Conservation (phyloP, 2,329 filamentous ascomycete genomes). For the Ophiobolus disseminans region DNA sequence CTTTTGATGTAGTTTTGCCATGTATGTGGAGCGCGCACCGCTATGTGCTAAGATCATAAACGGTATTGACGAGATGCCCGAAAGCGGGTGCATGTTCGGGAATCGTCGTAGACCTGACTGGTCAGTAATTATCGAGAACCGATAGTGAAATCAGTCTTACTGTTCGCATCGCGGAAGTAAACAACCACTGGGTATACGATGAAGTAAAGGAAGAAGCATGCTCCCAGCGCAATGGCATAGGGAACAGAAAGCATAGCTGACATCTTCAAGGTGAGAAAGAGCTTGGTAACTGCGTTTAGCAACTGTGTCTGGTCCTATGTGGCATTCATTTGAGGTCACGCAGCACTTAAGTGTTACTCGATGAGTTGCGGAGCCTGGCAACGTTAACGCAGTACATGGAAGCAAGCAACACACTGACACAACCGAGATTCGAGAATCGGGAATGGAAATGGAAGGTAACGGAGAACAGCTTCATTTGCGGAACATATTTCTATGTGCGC, state of each 20-base stretch:
- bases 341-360: no score
- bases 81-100: constrained; percentile 55
- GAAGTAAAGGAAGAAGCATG: constrained; percentile 44
- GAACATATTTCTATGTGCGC: constrained; percentile 3
- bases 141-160: constrained; percentile 13
- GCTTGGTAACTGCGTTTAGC: not conserved
- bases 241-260: constrained; percentile 14
- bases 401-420: no score
- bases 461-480: constrained; percentile 22
- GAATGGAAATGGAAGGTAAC: constrained; percentile 15
- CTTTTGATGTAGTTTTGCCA: constrained; percentile 56
- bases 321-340: no score
- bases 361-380: no score
- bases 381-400: no score
- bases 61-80: constrained; percentile 56
- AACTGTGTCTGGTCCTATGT: no score
- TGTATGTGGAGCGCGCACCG: constrained; percentile 53
- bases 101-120: constrained; percentile 55
- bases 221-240: constrained; percentile 33
- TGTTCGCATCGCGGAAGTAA: constrained; percentile 58
- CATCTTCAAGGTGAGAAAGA: no score
- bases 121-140: constrained; percentile 1
- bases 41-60: constrained; percentile 56
- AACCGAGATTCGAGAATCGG: no score
- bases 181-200: constrained; percentile 50